Conservation (phyloP, 345 rosid species). For the Eucalyptus caleyi region DNA sequence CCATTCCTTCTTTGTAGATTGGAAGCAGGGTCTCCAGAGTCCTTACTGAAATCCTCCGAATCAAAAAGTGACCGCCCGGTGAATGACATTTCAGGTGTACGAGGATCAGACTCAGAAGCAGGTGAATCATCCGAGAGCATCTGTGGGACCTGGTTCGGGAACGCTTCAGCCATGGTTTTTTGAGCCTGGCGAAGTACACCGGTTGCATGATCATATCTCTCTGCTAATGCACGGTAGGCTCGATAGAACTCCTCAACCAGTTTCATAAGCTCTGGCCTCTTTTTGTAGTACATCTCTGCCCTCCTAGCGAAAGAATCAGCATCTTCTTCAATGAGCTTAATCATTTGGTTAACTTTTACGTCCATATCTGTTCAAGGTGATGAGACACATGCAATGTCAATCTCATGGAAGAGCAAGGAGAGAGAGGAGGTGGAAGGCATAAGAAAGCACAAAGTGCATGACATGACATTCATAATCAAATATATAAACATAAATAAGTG, state of each 20-base stretch:
- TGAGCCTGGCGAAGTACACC: conserved; percentile 92
- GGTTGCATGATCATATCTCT: conserved; percentile 95
- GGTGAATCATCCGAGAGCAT: conserved; percentile 57
- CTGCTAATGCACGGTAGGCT: conserved; percentile 96
- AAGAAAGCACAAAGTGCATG: background rate
- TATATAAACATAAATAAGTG: background rate
- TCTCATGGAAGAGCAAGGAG: background rate
- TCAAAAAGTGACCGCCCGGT: conserved; percentile 27
- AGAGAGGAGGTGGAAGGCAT: background rate
- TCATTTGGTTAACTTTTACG: conserved; percentile 88
- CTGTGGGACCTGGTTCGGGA: conserved; percentile 80
- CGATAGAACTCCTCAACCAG: conserved; percentile 97
- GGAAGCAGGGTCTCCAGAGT: conserved; percentile 43
- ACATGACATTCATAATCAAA: background rate
- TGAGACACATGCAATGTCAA: background rate
- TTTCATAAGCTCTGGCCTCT: conserved; percentile 97
- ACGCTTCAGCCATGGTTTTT: conserved; percentile 83
- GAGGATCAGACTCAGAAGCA: conserved; percentile 50
- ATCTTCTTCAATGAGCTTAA: conserved; percentile 95
- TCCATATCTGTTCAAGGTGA: conserved; percentile 70
- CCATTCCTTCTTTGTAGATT: conserved; percentile 39
- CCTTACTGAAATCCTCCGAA: conserved; percentile 49
- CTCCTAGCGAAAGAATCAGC: conserved; percentile 98
- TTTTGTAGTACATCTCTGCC: conserved; percentile 99
- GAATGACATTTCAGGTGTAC: conserved; percentile 56